Percentiles rank a stretch among this genome's conserved stretches.
Evolutionary conservation across 805 yeast species (phyloP).

Genomic region (Candida sanyiensis): DNA sequence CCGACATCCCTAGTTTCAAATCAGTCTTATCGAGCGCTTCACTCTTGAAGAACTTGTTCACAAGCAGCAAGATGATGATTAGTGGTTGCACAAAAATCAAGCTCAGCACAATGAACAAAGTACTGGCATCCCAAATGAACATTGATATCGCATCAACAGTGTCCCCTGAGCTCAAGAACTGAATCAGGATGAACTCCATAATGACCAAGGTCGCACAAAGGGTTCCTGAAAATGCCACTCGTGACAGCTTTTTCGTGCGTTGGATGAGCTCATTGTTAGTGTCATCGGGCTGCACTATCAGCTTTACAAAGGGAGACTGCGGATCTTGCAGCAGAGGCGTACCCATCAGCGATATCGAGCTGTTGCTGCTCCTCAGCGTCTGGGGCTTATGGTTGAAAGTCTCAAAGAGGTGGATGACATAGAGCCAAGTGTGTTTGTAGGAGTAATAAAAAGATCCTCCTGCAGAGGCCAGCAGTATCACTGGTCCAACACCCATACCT

Average conservation of each 20-base stretch:
- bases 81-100: slow-evolving; percentile 21
- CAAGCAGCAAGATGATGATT: slow-evolving; percentile 11
- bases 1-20: slow-evolving; percentile 9
- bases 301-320: slow-evolving; percentile 11
- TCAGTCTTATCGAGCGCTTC: slow-evolving; percentile 7
- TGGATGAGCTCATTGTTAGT: slow-evolving; percentile 1
- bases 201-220: slow-evolving; percentile 16
- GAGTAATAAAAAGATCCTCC: slow-evolving; percentile 13
- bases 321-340: slow-evolving; percentile 2
- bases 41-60: slow-evolving; percentile 19
- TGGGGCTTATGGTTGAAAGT: slow-evolving; percentile 8
- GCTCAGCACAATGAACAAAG: slow-evolving; percentile 8
- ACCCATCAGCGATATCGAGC: background rate
- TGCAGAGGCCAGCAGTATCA: slow-evolving; percentile 8
- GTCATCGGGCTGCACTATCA: slow-evolving; percentile 10
- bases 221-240: slow-evolving; percentile 19
- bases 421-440: slow-evolving; percentile 18
- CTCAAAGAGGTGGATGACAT: slow-evolving; percentile 21
- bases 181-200: slow-evolving; percentile 23
- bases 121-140: slow-evolving; percentile 13
- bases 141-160: background rate
- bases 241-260: slow-evolving; percentile 10
- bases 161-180: slow-evolving; percentile 12
- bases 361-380: background rate
- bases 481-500: background rate